Base-by-base conservation (phyloP, 2,329 filamentous ascomycete species). In the Gaeumannomyces sp. region DNA sequence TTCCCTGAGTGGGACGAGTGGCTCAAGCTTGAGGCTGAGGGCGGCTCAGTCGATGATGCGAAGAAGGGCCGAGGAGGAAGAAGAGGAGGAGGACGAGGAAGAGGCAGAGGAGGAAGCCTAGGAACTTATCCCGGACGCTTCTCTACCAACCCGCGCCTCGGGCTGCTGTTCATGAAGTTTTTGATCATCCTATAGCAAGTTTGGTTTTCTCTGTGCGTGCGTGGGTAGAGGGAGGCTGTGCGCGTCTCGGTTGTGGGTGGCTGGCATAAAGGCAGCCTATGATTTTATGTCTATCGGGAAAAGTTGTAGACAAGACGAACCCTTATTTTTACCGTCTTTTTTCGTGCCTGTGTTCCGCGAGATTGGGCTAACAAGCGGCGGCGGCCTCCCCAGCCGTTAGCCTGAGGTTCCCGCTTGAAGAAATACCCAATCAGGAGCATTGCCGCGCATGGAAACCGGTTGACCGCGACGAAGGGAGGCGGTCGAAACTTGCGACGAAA, bases 1-100 rank as follows among this genome's bases (percentile, higher is more conserved):
- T 99, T 99, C 79, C 94, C 94, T 0, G 92, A 97, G 72, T 99
- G 95, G 95, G 91, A 97, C 5, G 90, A 95, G 76, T 97, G 92
- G 81, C 74, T 98, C 70, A 83, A 85, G 72, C 75, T 97, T 67
- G 95, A 98, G 80, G 85, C 83, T 66, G 88, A 93, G 71, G 90
- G 90, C 3, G 82, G 81, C 4, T 73, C 77, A 66, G 74, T 73
- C 68, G 72, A 77, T 7, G 70, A 71, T 19, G 69, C 61, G 7
- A 68, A 69, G 33, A 69, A 67, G 61, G n/a, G 65, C 60, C 29
- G 70, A 70, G 56, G 72, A 72, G 13, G 72, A 71, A 31, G 71
- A 70, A 11, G 70, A 65, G 16, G 70, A 67, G 27, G 71, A 68
- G 31, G 70, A 68, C 25, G 71, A 67, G 35, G 69, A 63, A n/a